These are phyloP conservation scores for Centaurea solstitialis DNA, from an alignment of 129 eudicot species.

Conservation along the genomic window DNA sequence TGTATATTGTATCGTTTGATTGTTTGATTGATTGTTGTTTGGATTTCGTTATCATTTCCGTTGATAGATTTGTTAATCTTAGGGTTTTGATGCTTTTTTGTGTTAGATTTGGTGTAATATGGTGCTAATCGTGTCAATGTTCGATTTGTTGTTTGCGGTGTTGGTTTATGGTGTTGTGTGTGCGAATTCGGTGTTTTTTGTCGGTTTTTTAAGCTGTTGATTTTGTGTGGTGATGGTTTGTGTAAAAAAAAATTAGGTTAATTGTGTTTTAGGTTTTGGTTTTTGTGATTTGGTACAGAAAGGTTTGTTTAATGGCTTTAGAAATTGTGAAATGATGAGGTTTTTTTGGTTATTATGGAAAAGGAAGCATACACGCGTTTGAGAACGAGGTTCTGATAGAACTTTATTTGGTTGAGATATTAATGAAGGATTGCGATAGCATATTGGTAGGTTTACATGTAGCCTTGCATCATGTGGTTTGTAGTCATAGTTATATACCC, in stretches of 20 bases:
- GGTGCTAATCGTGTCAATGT: conserved; percentile 12
- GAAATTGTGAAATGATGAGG: neutral
- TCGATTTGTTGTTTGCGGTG: neutral
- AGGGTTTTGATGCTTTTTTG: neutral
- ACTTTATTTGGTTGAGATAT: neutral
- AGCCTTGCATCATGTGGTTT: neutral
- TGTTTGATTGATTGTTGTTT: neutral
- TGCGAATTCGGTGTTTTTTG: conserved; percentile 9
- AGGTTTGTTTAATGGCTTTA: neutral
- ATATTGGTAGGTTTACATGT: no score
- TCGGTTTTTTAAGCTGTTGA: neutral
- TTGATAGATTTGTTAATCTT: conserved; percentile 7
- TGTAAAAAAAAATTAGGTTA: conserved; percentile 1
- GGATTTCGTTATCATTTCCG: neutral
- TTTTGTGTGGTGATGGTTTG: neutral
- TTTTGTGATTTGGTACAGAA: neutral
- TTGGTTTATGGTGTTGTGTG: neutral
- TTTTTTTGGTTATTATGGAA: neutral
- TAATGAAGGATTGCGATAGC: neutral
- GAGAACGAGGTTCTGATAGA: neutral
- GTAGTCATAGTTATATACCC: neutral
- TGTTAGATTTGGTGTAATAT: neutral
- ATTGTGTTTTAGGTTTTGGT: neutral
- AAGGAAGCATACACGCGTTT: neutral
- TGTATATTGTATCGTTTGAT: neutral